Evolutionary conservation across 805 yeast species (phyloP).

Genomic region (Candida boleticola): DNA sequence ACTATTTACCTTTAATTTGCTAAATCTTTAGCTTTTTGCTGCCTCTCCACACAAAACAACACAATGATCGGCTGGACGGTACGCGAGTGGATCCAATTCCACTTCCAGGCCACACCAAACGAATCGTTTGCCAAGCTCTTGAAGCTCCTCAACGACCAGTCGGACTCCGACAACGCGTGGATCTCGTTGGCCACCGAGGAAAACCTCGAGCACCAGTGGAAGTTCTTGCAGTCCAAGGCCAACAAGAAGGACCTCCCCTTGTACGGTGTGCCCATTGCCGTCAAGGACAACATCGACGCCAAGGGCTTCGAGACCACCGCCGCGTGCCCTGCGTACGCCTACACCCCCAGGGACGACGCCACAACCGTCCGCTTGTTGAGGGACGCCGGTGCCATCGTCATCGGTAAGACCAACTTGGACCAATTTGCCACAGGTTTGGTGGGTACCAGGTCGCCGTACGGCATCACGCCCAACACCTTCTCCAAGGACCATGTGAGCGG

Average conservation of each 20-base stretch:
- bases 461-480: constrained; percentile 80
- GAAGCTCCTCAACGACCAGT: constrained; percentile 46
- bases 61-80: constrained; percentile 79
- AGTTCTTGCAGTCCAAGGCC: constrained; percentile 60
- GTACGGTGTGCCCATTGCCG: constrained; percentile 93
- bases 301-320: constrained; percentile 84
- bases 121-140: constrained; percentile 54
- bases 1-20: too few species aligned
- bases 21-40: too few species aligned
- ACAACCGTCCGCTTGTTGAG: constrained; percentile 71
- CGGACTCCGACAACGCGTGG: constrained; percentile 80
- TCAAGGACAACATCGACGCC: constrained; percentile 93
- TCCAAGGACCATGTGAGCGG: constrained; percentile 80
- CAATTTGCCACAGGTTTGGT: constrained; percentile 98
- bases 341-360: constrained; percentile 69
- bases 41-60: too few species aligned
- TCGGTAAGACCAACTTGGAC: constrained; percentile 94
- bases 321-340: constrained; percentile 86
- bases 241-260: constrained; percentile 59
- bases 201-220: constrained; percentile 76
- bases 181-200: constrained; percentile 68
- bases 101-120: constrained; percentile 56
- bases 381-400: constrained; percentile 86
- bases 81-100: constrained; percentile 73
- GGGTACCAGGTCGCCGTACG: constrained; percentile 94